phyloP scores from a whole-genome alignment of 2,329 filamentous ascomycete species.

The Aspergillus sp. region DNA sequence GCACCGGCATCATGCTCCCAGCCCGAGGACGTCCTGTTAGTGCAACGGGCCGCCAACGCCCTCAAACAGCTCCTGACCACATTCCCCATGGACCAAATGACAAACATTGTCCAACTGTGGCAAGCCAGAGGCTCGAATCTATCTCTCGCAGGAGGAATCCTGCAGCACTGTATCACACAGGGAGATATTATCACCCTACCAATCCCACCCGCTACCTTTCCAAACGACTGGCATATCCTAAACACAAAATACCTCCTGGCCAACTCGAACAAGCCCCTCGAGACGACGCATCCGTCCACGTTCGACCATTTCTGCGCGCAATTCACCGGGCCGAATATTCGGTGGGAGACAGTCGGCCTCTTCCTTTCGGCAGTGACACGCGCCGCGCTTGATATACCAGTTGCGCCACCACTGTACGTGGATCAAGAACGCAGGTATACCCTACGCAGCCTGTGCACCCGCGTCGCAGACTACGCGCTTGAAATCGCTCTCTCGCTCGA shows the following conservation, averaged over 20 bases:
- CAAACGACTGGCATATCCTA: not conserved
- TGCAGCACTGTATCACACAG: not conserved
- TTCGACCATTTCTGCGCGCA: not conserved
- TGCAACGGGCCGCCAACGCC: not conserved
- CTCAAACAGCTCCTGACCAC: not conserved
- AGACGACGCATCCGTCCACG: not conserved
- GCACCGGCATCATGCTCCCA: no score
- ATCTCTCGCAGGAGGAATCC: not conserved
- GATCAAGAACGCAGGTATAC: not conserved
- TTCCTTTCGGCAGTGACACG: constrained; percentile 43
- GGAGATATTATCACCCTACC: no score
- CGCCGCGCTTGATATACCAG: constrained; percentile 39
- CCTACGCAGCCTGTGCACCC: constrained; percentile 4
- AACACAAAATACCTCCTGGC: not conserved
- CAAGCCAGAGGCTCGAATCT: not conserved
- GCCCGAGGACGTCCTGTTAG: not conserved
- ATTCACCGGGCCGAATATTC: constrained; percentile 30
- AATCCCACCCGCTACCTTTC: no score
- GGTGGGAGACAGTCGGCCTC: constrained; percentile 47
- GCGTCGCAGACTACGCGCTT: constrained; percentile 34
- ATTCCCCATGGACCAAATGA: not conserved
- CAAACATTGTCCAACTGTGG: not conserved
- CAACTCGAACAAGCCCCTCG: not conserved
- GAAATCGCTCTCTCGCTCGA: constrained; percentile 41
- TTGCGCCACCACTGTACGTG: constrained; percentile 24